phyloP scores from a whole-genome alignment of 140 eudicot species.

The Erigeron philadelphicus region DNA sequence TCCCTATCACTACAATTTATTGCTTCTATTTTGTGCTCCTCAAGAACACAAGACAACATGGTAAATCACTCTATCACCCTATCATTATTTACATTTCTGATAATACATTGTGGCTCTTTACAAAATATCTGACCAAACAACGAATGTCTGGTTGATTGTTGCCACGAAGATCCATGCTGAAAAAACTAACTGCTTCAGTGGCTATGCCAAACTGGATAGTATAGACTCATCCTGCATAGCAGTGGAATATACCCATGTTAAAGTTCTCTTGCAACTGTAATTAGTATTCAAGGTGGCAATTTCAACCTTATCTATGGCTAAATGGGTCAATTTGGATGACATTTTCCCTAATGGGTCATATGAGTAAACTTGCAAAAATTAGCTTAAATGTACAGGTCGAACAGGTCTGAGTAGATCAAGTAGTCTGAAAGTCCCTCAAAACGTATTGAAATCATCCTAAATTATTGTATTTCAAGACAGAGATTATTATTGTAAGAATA shows the following conservation, averaged over 20 bases:
- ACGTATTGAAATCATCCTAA: neutral
- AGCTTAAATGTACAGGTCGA: neutral
- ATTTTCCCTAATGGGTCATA: neutral
- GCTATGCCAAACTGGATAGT: neutral
- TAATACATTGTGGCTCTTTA: neutral
- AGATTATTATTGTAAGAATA: neutral
- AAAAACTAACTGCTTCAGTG: neutral
- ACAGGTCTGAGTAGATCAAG: neutral
- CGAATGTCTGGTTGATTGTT: neutral
- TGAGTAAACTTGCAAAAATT: neutral
- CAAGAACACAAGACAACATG: neutral
- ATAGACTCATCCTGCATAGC: conserved; percentile 20
- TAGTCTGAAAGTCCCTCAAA: neutral
- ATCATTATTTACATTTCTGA: conserved; percentile 12
- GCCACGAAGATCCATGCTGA: neutral
- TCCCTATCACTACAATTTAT: conserved; percentile 8
- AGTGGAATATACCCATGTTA: neutral
- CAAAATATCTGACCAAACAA: conserved; percentile 12
- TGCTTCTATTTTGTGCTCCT: conserved; percentile 3
- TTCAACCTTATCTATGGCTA: neutral
- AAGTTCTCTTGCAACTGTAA: neutral
- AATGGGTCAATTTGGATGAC: neutral
- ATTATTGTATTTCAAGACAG: neutral
- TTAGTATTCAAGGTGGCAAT: neutral
- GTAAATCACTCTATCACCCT: neutral